Evolutionary conservation across 331 rosid genomes (phyloP).

Genomic region (Prunus yedoensis): DNA sequence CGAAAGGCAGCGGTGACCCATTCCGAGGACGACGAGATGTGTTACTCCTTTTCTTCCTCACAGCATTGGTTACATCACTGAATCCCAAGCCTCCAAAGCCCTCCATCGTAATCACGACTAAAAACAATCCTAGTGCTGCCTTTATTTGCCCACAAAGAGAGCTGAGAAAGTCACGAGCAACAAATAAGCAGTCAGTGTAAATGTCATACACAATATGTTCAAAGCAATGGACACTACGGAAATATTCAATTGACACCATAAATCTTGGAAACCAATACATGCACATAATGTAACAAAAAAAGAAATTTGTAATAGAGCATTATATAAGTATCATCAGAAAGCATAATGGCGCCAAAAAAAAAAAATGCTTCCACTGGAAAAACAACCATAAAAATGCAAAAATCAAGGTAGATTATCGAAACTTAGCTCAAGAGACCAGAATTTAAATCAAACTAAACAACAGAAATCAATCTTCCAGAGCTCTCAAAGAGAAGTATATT

Average conservation of each 20-base stretch:
- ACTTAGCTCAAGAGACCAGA: background rate
- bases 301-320: too few relatives aligned
- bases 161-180: background rate
- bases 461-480: background rate
- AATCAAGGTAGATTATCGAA: background rate
- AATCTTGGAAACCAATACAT: background rate
- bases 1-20: constrained; percentile 30
- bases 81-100: constrained; percentile 37
- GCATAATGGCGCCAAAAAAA: background rate
- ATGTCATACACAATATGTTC: background rate
- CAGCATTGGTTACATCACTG: constrained; percentile 28
- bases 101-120: constrained; percentile 23
- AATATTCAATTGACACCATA: too few relatives aligned
- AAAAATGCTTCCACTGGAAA: background rate
- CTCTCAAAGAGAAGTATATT: background rate
- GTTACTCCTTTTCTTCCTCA: constrained; percentile 42
- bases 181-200: too few relatives aligned
- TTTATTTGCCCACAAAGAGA: constrained; percentile 2
- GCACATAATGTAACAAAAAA: background rate
- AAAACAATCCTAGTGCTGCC: constrained; percentile 15
- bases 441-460: background rate
- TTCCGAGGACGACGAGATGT: constrained; percentile 41
- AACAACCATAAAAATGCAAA: background rate
- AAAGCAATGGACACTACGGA: background rate
- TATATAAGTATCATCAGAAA: background rate